phyloP scores from a whole-genome alignment of 441 rosid species.

The Syzygium malaccense region DNA sequence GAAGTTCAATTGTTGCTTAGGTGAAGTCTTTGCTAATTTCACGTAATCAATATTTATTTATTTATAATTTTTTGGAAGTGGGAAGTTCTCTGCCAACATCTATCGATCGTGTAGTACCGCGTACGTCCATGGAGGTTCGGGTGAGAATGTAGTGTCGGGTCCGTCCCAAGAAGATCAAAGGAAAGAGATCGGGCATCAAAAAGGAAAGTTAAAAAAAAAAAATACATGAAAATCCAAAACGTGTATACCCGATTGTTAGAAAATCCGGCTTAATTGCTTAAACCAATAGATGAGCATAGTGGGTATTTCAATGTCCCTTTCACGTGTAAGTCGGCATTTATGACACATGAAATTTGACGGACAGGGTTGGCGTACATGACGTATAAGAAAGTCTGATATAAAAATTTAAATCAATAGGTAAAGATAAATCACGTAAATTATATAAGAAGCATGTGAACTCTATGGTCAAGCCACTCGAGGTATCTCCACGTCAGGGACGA shows the following conservation, averaged over 20 bases:
- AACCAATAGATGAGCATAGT: not conserved
- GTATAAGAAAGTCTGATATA: not conserved
- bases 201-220: not conserved
- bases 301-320: not conserved
- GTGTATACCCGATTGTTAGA: not conserved
- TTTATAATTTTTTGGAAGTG: not conserved
- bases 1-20: not conserved
- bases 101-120: not conserved
- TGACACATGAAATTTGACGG: not conserved
- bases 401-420: not conserved
- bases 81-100: not conserved
- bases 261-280: not conserved
- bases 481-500: not conserved
- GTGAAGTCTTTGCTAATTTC: not conserved
- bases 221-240: not conserved
- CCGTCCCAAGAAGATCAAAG: not conserved
- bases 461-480: not conserved
- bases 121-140: not conserved
- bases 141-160: not conserved
- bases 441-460: not conserved
- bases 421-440: not conserved
- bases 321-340: not conserved
- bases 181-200: not conserved
- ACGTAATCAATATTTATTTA: not conserved
- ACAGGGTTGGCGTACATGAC: accelerated